Evolutionary conservation across 345 rosid species (phyloP).

Genomic region (Aethionema arabicum): DNA sequence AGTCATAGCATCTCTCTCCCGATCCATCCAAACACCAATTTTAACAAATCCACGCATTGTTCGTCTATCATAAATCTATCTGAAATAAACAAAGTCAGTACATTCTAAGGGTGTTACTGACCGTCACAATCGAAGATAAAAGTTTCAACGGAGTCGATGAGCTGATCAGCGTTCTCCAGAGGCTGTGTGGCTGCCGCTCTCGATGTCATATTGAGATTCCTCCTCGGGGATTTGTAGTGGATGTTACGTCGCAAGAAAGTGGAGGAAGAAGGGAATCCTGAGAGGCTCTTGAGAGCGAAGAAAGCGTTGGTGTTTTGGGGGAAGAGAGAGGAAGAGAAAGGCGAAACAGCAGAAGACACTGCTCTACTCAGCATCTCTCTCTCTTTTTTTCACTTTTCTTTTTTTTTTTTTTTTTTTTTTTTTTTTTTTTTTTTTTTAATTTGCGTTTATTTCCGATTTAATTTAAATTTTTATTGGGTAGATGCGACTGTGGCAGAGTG

Average conservation of each 20-base stretch:
- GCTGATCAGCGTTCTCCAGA: slow-evolving; percentile 73
- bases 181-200: slow-evolving; percentile 59
- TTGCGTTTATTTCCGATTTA: too few relatives aligned
- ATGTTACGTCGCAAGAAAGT: slow-evolving; percentile 18
- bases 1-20: neutral
- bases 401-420: slow-evolving; percentile 19
- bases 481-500: neutral
- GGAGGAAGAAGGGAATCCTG: slow-evolving; percentile 22
- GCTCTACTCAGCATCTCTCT: slow-evolving; percentile 48
- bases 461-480: neutral
- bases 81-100: neutral
- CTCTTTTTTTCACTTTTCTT: neutral
- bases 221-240: slow-evolving; percentile 20
- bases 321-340: slow-evolving; percentile 30
- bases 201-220: slow-evolving; percentile 41
- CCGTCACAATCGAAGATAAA: slow-evolving; percentile 97
- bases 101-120: neutral
- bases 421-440: slow-evolving; percentile 3
- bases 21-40: neutral
- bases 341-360: slow-evolving; percentile 36
- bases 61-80: neutral
- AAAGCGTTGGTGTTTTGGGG: slow-evolving; percentile 15
- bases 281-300: slow-evolving; percentile 16
- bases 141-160: slow-evolving; percentile 86
- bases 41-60: neutral